These are phyloP conservation scores for Blastobotrys americana DNA, from an alignment of 805 yeast species.

Conservation along the genomic window DNA sequence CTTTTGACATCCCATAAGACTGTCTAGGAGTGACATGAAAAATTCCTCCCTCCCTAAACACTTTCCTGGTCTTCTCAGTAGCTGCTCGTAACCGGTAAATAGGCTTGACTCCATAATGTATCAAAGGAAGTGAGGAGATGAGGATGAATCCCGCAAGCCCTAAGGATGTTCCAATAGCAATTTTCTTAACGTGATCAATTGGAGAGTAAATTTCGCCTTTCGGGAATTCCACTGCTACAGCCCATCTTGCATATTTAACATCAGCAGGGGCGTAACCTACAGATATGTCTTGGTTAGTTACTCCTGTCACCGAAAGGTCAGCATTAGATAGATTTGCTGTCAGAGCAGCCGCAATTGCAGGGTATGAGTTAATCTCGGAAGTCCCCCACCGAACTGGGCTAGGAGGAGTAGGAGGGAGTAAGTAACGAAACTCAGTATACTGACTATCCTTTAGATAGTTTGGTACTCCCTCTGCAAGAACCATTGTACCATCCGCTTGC, in stretches of 20 bases:
- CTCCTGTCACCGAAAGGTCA: not conserved
- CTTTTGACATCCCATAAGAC: not conserved
- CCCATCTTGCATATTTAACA: slow-evolving; percentile 51
- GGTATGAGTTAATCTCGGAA: slow-evolving; percentile 20
- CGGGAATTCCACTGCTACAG: slow-evolving; percentile 63
- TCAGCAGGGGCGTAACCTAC: slow-evolving; percentile 48
- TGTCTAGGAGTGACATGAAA: not conserved
- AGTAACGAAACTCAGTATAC: slow-evolving; percentile 20
- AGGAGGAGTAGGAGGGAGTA: slow-evolving; percentile 29
- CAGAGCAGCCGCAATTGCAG: slow-evolving; percentile 30
- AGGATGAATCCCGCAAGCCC: slow-evolving; percentile 72
- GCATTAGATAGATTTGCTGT: slow-evolving; percentile 40
- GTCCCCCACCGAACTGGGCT: slow-evolving; percentile 15
- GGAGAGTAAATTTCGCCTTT: slow-evolving; percentile 56
- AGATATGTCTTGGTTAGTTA: slow-evolving; percentile 34
- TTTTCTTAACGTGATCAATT: slow-evolving; percentile 50
- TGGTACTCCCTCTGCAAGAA: slow-evolving; percentile 16
- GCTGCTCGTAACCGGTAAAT: slow-evolving; percentile 73
- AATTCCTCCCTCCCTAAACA: slow-evolving; percentile 13
- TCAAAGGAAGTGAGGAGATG: slow-evolving; percentile 69
- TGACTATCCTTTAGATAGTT: slow-evolving; percentile 12
- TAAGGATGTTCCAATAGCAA: slow-evolving; percentile 70
- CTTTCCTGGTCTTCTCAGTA: slow-evolving; percentile 51
- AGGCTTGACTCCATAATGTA: slow-evolving; percentile 80
- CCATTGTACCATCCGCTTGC: slow-evolving; percentile 24